Evolutionary conservation across 441 rosid species (phyloP).

Genomic region (Daphne laureola): DNA sequence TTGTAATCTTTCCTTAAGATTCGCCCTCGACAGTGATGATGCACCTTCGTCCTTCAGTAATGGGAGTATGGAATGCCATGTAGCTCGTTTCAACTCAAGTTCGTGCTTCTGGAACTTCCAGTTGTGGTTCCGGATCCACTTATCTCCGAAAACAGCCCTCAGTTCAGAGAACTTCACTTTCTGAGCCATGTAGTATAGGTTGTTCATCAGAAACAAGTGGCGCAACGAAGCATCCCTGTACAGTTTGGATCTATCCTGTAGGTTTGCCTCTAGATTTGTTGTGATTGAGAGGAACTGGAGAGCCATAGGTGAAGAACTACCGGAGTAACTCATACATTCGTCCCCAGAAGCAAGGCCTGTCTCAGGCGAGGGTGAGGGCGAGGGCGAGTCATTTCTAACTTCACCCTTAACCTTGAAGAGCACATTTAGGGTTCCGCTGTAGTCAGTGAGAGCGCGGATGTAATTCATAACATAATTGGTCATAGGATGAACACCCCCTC

Average conservation of each 20-base stretch:
- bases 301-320: slow-evolving; percentile 32
- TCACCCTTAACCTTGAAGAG: slow-evolving; percentile 46
- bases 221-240: slow-evolving; percentile 61
- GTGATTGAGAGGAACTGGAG: slow-evolving; percentile 45
- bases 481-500: slow-evolving; percentile 73
- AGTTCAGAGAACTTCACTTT: slow-evolving; percentile 71
- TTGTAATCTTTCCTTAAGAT: slow-evolving; percentile 57
- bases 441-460: slow-evolving; percentile 55
- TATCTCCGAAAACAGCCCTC: slow-evolving; percentile 50
- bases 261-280: slow-evolving; percentile 62
- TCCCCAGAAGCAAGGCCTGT: slow-evolving; percentile 29
- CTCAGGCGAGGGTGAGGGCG: slow-evolving; percentile 37
- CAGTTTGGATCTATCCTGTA: slow-evolving; percentile 52
- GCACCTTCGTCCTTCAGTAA: slow-evolving; percentile 58
- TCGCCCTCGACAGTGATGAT: slow-evolving; percentile 33
- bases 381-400: slow-evolving; percentile 21
- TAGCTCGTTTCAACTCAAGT: slow-evolving; percentile 56
- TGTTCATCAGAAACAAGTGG: slow-evolving; percentile 84
- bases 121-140: slow-evolving; percentile 73
- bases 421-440: slow-evolving; percentile 43
- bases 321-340: slow-evolving; percentile 19
- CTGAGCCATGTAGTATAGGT: slow-evolving; percentile 80
- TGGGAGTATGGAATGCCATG: slow-evolving; percentile 63
- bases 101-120: slow-evolving; percentile 80
- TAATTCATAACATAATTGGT: slow-evolving; percentile 83